Evolutionary conservation across 2,329 filamentous ascomycete species (phyloP), one percentile per base, ranked within the genome.

Genomic region (Parascedosporium putredinis): DNA sequence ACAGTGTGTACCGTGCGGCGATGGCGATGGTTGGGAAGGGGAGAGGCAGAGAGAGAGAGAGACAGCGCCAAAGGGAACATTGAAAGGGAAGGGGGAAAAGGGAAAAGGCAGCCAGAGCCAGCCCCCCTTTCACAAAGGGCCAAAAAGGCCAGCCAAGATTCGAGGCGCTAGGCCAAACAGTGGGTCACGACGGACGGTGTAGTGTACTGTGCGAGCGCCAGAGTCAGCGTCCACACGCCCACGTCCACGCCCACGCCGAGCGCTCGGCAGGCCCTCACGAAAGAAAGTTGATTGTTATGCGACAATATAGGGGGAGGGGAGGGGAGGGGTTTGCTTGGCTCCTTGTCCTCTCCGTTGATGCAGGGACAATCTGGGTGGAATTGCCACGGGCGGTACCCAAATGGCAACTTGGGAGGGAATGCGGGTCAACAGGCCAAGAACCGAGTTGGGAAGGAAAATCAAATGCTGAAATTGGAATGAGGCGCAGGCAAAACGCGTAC

Each of bases 391-490:
- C 27, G 27, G 27, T 31, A 31, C 27, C 27, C 12, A 6, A n/a
- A 31, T 31, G 27, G 27, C 27, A 7, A 6, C 12, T 31, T 6
- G 6, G 27, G 27, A 31, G 27, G 18, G n/a, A n/a, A n/a, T n/a
- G n/a, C n/a, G 7, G 38, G 20, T 10, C 38, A 16, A 42, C 12
- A 20, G 23, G 38, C 38, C 38, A 42, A 42, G 38, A 42, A 5
- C 38, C 38, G 23, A 42, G 38, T 42, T 42, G 20, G 38, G 38
- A 42, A 42, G 38, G 18, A 42, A n/a, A 42, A 42, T 42, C 38
- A 42, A 42, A 42, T 42, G 38, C 38, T 20, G 38, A 42, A 42
- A 42, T 42, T 42, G 38, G 38, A 42, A 42, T 14, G 38, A 20
- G 38, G 38, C 38, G 38, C 38, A 42, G 38, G 38, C 14, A 10